phyloP scores from a whole-genome alignment of 495 filamentous ascomycete species.

The Podospora conica region DNA sequence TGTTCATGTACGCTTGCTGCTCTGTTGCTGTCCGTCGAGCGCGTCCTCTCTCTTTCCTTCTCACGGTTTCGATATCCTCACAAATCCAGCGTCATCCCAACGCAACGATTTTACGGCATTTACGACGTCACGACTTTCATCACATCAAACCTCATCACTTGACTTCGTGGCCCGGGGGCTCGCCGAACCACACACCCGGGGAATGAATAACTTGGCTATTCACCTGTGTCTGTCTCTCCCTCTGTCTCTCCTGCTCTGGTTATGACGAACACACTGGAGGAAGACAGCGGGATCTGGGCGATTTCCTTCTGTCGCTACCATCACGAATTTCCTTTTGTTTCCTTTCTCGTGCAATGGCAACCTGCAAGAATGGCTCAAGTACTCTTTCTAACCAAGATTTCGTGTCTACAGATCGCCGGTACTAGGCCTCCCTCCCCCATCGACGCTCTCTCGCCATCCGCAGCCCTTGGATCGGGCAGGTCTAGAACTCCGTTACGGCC shows the following conservation, averaged over 20 bases:
- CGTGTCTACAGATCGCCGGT: neutral
- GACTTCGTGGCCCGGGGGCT: neutral
- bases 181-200: neutral
- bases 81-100: neutral
- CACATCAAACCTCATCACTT: neutral
- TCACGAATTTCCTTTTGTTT: neutral
- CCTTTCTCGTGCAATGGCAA: neutral
- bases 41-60: neutral
- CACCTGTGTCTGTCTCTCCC: constrained; percentile 7
- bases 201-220: neutral
- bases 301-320: neutral
- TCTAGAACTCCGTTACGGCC: neutral
- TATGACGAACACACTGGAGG: constrained; percentile 11
- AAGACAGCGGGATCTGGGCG: neutral
- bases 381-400: neutral
- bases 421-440: neutral
- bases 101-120: neutral
- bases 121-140: neutral
- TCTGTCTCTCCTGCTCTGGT: constrained; percentile 12
- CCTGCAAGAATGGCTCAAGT: neutral
- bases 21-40: neutral
- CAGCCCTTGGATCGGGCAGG: neutral
- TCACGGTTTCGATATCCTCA: neutral
- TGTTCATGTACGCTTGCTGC: constrained; percentile 4
- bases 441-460: neutral